Percentiles rank a stretch among this genome's conserved stretches.
Evolutionary conservation across 345 rosid species (phyloP).

Genomic region (sweet orange (Citrus sinensis)): DNA sequence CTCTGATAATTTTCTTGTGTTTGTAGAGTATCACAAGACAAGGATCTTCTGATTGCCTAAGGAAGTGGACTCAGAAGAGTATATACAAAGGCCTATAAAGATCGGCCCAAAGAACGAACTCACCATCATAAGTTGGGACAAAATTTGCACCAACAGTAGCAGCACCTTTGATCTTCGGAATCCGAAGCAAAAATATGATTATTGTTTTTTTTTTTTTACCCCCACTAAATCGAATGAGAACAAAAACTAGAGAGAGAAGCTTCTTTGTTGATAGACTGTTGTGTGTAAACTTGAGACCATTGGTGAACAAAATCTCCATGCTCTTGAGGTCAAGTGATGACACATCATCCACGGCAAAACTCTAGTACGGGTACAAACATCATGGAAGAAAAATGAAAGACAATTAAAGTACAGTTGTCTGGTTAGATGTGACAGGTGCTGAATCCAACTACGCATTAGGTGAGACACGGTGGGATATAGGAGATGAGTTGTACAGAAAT

Average conservation of each 20-base stretch:
- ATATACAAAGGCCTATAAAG: too few species aligned
- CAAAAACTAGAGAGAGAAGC: background rate
- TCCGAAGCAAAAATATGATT: background rate
- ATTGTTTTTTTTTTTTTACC: background rate
- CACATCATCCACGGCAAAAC: background rate
- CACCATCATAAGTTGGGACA: too few species aligned
- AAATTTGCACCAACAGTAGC: too few species aligned
- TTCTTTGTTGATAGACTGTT: slow-evolving; percentile 15
- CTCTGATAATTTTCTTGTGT: too few species aligned
- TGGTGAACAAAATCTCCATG: background rate
- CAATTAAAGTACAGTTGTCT: background rate
- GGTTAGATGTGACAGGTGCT: background rate
- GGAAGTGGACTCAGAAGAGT: too few species aligned
- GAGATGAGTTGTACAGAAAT: background rate
- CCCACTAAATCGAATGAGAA: background rate
- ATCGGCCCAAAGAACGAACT: too few species aligned
- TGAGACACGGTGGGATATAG: background rate
- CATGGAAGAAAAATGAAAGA: background rate
- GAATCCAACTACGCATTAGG: background rate
- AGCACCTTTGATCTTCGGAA: background rate
- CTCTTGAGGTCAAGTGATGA: background rate
- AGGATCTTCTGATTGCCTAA: too few species aligned
- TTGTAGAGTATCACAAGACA: too few species aligned
- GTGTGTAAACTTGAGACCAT: background rate
- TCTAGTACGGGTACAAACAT: background rate